Evolutionary conservation across 371 early-diverging fungal species (phyloP).

Genomic region (Mucor piriformis): DNA sequence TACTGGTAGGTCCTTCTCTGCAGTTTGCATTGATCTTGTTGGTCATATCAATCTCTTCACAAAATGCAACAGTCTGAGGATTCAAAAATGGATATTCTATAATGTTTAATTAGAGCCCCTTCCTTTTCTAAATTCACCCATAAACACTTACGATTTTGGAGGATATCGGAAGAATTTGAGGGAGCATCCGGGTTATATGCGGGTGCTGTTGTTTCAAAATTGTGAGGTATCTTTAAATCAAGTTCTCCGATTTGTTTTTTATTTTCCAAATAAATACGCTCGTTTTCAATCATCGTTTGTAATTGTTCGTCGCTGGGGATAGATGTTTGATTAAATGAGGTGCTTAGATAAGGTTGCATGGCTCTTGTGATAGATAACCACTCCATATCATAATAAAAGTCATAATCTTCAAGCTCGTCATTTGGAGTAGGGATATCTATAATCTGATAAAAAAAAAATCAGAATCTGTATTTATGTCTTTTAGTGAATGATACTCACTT

Average conservation of each 20-base stretch:
- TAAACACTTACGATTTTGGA: constrained; percentile 31
- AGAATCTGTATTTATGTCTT: too few species aligned
- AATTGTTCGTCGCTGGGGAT: constrained; percentile 54
- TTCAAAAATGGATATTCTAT: constrained; percentile 56
- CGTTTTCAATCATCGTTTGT: constrained; percentile 30
- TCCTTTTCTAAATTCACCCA: not conserved
- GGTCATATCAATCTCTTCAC: constrained; percentile 60
- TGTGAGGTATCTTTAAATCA: constrained; percentile 64
- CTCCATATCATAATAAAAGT: constrained; percentile 77
- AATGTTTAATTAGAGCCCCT: not conserved
- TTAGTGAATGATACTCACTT: not conserved
- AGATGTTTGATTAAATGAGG: constrained; percentile 33
- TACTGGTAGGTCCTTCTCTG: not conserved
- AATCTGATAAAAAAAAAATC: constrained; percentile 38
- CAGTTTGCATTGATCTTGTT: constrained; percentile 52
- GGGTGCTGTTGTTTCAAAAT: constrained; percentile 64
- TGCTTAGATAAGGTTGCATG: constrained; percentile 56
- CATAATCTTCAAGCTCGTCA: constrained; percentile 14
- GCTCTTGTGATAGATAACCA: constrained; percentile 83
- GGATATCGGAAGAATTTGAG: constrained; percentile 24
- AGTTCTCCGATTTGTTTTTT: constrained; percentile 30
- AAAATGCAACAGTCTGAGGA: constrained; percentile 72
- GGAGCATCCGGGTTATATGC: constrained; percentile 32
- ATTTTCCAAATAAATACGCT: constrained; percentile 24
- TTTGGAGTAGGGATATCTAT: constrained; percentile 59